These are phyloP conservation scores for Penicillium odoratum DNA, from an alignment of 495 filamentous ascomycete species.

Conservation along the genomic window DNA sequence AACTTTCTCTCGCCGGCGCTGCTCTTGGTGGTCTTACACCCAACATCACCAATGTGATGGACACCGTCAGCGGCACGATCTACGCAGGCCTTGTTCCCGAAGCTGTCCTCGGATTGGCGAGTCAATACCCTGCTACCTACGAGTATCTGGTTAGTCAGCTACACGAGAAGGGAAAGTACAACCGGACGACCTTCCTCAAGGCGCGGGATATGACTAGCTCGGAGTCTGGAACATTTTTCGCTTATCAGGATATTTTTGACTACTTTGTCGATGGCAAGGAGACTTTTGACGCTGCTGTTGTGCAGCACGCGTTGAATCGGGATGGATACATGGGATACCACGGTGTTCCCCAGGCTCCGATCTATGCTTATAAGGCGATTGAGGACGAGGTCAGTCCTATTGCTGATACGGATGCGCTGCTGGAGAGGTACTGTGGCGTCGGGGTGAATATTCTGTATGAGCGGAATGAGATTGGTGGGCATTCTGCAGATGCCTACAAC, in stretches of 20 bases:
- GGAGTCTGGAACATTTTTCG: background rate
- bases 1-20: constrained; percentile 28
- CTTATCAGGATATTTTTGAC: background rate
- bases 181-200: background rate
- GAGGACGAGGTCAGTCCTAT: background rate
- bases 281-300: background rate
- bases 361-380: background rate
- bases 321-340: background rate
- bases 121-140: constrained; percentile 10
- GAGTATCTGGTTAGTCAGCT: background rate
- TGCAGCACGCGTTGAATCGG: background rate
- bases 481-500: background rate
- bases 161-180: background rate
- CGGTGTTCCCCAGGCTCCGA: background rate
- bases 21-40: constrained; percentile 12
- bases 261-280: background rate
- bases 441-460: constrained; percentile 1
- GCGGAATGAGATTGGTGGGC: background rate
- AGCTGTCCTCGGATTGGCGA: constrained; percentile 14
- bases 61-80: background rate
- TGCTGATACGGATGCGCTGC: background rate
- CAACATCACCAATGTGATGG: constrained; percentile 11
- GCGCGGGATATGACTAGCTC: background rate
- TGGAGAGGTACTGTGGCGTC: background rate
- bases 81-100: constrained; percentile 1